These are phyloP conservation scores for Phaseolus coccineus DNA, from an alignment of 331 rosid species.

Conservation along the genomic window DNA sequence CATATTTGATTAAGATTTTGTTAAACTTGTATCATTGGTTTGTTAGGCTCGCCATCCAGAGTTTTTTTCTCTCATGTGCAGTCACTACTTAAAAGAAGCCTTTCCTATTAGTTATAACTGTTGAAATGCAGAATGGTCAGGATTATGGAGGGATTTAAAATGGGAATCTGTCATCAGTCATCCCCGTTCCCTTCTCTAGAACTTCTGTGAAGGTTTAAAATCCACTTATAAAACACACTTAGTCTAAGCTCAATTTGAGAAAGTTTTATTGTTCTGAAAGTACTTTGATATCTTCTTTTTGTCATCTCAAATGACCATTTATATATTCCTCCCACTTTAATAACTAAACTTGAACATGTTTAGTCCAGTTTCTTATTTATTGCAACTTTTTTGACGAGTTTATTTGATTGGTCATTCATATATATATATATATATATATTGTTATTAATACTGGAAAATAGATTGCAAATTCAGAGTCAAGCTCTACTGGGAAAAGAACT, in stretches of 20 bases:
- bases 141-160: constrained; percentile 13
- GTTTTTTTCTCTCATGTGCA: neutral
- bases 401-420: neutral
- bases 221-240: neutral
- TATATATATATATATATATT: neutral
- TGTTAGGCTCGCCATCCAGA: neutral
- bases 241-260: neutral
- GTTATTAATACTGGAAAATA: neutral
- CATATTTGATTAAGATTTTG: neutral
- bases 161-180: neutral
- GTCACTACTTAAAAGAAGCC: neutral
- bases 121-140: neutral
- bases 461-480: neutral
- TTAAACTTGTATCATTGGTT: neutral
- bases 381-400: neutral
- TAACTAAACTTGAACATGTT: neutral
- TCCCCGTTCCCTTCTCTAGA: neutral
- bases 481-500: too few species aligned
- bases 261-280: neutral
- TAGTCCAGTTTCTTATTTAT: neutral
- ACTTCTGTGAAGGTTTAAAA: neutral
- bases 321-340: neutral
- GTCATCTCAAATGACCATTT: neutral
- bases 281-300: neutral
- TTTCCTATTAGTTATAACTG: neutral